Conservation (phyloP, 495 filamentous ascomycete species). For the Daldinia childiae region DNA sequence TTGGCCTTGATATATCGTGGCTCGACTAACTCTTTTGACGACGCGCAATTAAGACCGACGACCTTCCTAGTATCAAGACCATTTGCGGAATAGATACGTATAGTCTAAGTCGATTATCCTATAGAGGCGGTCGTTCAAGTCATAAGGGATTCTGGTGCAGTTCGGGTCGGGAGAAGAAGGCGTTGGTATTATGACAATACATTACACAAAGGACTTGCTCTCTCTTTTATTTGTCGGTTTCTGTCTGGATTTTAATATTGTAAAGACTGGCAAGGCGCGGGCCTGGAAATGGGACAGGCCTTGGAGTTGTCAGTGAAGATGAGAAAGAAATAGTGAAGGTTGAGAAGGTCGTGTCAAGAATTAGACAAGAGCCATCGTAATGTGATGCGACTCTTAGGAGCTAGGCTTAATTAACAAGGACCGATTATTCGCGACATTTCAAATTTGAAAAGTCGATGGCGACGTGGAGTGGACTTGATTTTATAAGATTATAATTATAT, state of each 20-base stretch:
- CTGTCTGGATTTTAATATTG: constrained; percentile 44
- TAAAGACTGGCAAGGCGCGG: constrained; percentile 28
- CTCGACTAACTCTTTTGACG: neutral
- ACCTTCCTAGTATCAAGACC: constrained; percentile 1
- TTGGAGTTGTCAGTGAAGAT: constrained; percentile 17
- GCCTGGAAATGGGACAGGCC: constrained; percentile 15
- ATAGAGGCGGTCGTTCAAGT: neutral
- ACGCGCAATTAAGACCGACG: constrained; percentile 1
- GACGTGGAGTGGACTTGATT: neutral
- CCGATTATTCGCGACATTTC: constrained; percentile 35
- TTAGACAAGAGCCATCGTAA: constrained; percentile 26
- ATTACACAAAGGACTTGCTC: constrained; percentile 31
- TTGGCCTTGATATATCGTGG: constrained; percentile 2
- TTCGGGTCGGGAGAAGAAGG: constrained; percentile 15
- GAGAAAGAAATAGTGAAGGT: constrained; percentile 27
- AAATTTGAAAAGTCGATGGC: constrained; percentile 17
- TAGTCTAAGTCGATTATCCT: neutral
- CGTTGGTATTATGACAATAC: constrained; percentile 36
- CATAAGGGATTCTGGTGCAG: constrained; percentile 11
- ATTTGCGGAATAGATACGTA: constrained; percentile 2
- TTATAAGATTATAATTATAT: neutral
- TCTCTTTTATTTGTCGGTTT: constrained; percentile 41
- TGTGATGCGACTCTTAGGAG: constrained; percentile 29
- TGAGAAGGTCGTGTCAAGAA: constrained; percentile 29
- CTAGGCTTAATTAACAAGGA: constrained; percentile 40